These are phyloP conservation scores for Phytophthora melonis DNA, from an alignment of 352 stramenopile genomes.

Conservation along the genomic window DNA sequence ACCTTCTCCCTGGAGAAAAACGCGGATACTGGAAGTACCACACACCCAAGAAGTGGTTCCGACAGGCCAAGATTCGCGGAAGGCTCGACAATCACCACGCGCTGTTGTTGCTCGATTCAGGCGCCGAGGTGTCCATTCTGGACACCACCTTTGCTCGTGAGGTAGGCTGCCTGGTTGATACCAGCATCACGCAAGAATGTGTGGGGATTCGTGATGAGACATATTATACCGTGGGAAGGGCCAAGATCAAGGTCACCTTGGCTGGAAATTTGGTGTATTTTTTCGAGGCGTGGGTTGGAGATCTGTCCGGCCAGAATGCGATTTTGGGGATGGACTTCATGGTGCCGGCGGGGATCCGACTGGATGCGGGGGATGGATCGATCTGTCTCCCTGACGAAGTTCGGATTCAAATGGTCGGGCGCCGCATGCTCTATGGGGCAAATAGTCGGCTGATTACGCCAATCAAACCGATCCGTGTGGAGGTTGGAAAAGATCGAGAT, in stretches of 20 bases:
- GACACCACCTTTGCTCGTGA: constrained; percentile 16
- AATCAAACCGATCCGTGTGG: neutral
- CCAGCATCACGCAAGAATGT: neutral
- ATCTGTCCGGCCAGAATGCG: constrained; percentile 14
- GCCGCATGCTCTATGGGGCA: neutral
- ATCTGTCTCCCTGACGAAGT: constrained; percentile 26
- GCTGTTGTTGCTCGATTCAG: constrained; percentile 30
- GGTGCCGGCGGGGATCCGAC: constrained; percentile 5
- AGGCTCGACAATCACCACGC: constrained; percentile 28
- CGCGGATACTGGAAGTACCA: constrained; percentile 36
- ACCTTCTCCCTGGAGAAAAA: constrained; percentile 15
- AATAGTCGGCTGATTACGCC: neutral
- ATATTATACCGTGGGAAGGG: neutral
- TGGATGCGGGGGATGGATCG: constrained; percentile 19
- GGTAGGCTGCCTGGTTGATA: constrained; percentile 19
- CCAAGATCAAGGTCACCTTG: neutral
- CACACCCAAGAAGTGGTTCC: constrained; percentile 25
- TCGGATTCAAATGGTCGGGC: neutral
- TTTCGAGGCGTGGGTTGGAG: constrained; percentile 10
- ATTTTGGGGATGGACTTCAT: constrained; percentile 35
- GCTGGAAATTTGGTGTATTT: neutral
- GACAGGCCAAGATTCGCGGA: constrained; percentile 26
- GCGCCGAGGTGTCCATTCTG: constrained; percentile 31
- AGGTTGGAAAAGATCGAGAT: neutral
- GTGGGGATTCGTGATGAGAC: neutral